These are phyloP conservation scores for Samsoniella hepiali DNA, from an alignment of 2,329 filamentous ascomycete genomes.

Conservation along the genomic window DNA sequence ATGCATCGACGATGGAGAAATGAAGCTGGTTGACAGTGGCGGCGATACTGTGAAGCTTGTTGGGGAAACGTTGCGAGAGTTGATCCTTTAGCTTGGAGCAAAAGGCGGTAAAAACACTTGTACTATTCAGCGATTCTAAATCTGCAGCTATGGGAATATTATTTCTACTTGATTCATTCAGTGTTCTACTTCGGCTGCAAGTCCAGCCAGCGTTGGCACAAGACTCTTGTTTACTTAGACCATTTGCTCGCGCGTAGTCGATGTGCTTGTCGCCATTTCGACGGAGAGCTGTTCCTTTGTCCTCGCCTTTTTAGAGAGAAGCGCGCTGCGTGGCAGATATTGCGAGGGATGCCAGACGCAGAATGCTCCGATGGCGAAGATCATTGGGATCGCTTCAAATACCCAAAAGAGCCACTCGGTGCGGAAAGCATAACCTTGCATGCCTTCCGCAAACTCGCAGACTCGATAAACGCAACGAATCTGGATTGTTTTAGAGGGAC, in stretches of 20 bases:
- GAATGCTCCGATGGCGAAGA: constrained; percentile 46
- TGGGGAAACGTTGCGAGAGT: constrained; percentile 11
- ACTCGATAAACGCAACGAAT: constrained; percentile 52
- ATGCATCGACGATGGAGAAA: constrained; percentile 18
- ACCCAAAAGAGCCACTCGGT: constrained; percentile 53
- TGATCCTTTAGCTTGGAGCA: constrained; percentile 3
- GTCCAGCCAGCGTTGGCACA: background rate
- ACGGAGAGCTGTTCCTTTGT: background rate
- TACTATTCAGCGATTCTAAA: background rate
- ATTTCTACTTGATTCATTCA: background rate
- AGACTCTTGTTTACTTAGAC: background rate
- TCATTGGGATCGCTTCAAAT: constrained; percentile 48
- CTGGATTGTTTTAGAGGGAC: constrained; percentile 24
- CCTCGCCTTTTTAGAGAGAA: constrained; percentile 4
- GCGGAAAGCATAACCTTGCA: constrained; percentile 46
- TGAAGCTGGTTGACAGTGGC: constrained; percentile 5
- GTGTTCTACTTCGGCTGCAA: background rate
- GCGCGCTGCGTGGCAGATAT: constrained; percentile 30
- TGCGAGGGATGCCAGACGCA: constrained; percentile 47
- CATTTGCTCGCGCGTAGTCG: constrained; percentile 1
- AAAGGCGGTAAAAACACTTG: background rate
- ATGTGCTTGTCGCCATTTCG: constrained; percentile 1
- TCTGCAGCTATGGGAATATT: background rate
- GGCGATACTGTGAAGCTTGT: constrained; percentile 23
- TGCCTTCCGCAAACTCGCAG: constrained; percentile 50